Evolutionary conservation across 352 stramenopile genomes (phyloP), one percentile per base, ranked within the genome.

Genomic region (Phytophthora meadii): DNA sequence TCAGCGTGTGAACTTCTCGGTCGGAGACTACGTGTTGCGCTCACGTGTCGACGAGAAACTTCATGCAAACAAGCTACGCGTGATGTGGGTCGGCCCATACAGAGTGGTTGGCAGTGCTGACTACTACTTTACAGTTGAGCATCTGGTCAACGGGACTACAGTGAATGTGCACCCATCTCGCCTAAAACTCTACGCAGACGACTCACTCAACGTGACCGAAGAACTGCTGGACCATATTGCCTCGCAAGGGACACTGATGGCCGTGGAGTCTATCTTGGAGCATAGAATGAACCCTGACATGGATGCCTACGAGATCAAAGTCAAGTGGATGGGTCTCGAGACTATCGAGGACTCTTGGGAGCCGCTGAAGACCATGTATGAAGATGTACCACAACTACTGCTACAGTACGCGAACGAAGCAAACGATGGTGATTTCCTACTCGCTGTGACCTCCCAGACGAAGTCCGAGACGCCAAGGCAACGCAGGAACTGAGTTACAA

Each of bases 221-320:
- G 22, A 22, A 22, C 22, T 22, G 22, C 22, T 22, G 22, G 22
- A 22, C 22, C 22, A 22, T 22, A 22, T 22, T 22, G 22, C 22
- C 11, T 51, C 44, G 2, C 52, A 53, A 62, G 54, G 54, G 5
- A 54, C 14, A 4, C 14, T 62, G 44, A 11, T 62, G 4, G 45
- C 11, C 2, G 44, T 62, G 11, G 52, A 60, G 12, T n/a, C 40
- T 4, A 36, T 55, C 15, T 19, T 55, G 49, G 49, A 45, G 4
- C 49, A 55, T 5, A 9, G 19, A 24, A 2, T 55, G 3, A 46
- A 55, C 49, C 2, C 32, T 5, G 49, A 37, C 19, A 46, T 55
- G 49, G 1, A 55, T 2, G 49, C 34, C 34, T 55, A 55, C 15
- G 34, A 55, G 19, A 9, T 44, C 0, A 28, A 54, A 25, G 47